Evolutionary conservation across 2,329 filamentous ascomycete species (phyloP).

Genomic region (Apiospora koreana): DNA sequence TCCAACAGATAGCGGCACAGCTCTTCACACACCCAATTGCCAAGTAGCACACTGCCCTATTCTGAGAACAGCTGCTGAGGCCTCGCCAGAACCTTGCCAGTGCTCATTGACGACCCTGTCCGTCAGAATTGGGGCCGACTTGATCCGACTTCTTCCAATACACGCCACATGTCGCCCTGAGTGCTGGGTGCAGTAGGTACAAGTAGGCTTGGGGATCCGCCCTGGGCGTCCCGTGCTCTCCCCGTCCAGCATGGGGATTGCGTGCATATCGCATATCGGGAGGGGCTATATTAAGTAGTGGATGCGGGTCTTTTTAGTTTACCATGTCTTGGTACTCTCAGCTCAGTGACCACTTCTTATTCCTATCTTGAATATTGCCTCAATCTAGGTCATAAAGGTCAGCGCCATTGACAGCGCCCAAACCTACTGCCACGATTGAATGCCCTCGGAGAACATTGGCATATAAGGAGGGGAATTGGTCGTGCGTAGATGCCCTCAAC

Average conservation of each 20-base stretch:
- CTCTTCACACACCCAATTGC: neutral
- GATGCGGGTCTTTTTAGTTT: neutral
- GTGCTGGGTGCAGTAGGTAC: too few relatives aligned
- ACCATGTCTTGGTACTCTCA: neutral
- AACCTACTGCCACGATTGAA: neutral
- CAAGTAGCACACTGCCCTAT: neutral
- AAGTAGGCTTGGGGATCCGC: neutral
- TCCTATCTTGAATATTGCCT: neutral
- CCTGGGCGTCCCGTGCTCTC: neutral
- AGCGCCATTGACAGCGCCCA: neutral
- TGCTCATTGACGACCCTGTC: neutral
- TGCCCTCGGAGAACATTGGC: neutral
- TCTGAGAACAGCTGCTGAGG: neutral
- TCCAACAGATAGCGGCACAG: neutral
- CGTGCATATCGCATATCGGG: neutral
- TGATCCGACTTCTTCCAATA: neutral
- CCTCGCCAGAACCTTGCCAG: too few relatives aligned
- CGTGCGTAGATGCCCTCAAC: neutral
- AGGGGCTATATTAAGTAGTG: neutral
- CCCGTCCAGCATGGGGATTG: neutral
- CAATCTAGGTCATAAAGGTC: neutral
- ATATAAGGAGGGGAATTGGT: neutral
- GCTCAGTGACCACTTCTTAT: neutral
- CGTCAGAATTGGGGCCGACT: neutral
- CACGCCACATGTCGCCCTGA: neutral